Percentiles rank a stretch among this genome's conserved stretches.
These are phyloP conservation scores for Solanum virginianum DNA, from an alignment of 257 asterid species.

Conservation along the genomic window DNA sequence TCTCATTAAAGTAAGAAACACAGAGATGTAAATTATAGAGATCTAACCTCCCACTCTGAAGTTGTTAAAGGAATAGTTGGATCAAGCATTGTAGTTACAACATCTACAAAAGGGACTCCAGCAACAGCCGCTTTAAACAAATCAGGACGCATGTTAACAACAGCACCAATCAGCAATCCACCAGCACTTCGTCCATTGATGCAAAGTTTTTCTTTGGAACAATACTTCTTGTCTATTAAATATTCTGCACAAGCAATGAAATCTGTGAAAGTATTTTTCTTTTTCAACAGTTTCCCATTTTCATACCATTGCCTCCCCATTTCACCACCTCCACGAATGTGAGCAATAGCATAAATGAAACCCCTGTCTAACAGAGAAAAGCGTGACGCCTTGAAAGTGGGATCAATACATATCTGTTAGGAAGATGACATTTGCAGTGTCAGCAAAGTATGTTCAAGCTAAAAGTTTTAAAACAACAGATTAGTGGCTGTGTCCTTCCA, in stretches of 20 bases:
- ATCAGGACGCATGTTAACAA: constrained; percentile 88
- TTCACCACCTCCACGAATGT: constrained; percentile 98
- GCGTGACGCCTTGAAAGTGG: constrained; percentile 66
- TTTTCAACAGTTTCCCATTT: constrained; percentile 77
- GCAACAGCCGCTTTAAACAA: constrained; percentile 82
- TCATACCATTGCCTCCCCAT: constrained; percentile 99
- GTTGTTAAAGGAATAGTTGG: constrained; percentile 96
- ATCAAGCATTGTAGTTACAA: constrained; percentile 92
- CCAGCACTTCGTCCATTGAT: constrained; percentile 96
- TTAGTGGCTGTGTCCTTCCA: background rate
- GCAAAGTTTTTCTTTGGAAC: constrained; percentile 77
- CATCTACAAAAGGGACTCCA: constrained; percentile 97
- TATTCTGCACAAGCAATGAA: constrained; percentile 77
- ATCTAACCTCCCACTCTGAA: constrained; percentile 95
- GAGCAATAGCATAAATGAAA: constrained; percentile 64
- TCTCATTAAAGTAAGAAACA: background rate
- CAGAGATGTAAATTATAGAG: background rate
- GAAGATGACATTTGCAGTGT: background rate
- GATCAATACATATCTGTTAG: constrained; percentile 72
- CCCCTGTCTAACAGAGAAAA: constrained; percentile 89
- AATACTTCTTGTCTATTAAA: constrained; percentile 68
- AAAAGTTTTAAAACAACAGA: background rate
- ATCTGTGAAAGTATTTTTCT: constrained; percentile 86
- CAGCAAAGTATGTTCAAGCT: background rate
- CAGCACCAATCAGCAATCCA: constrained; percentile 91